A percentile compares a stretch with the other conserved stretches of the same genome.
These are phyloP conservation scores for Acorus calamus DNA, from an alignment of 106 monocot genomes.

Conservation along the genomic window DNA sequence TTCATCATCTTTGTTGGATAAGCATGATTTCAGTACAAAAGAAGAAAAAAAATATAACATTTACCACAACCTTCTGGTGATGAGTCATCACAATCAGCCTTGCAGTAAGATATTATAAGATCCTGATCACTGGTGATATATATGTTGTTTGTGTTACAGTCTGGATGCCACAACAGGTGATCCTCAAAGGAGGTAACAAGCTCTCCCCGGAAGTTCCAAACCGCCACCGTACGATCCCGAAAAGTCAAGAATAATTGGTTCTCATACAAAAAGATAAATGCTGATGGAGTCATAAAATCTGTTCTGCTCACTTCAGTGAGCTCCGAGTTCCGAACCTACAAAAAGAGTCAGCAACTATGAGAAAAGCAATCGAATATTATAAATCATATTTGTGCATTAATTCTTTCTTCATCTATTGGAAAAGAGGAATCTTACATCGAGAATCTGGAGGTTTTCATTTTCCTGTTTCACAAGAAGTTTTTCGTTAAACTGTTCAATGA, in stretches of 20 bases:
- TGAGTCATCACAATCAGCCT: conserved; percentile 39
- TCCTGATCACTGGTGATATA: conserved; percentile 78
- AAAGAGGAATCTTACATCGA: conserved; percentile 46
- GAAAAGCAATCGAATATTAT: conserved; percentile 1
- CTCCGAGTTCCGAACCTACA: conserved; percentile 48
- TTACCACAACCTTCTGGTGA: conserved; percentile 32
- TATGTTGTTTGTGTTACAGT: conserved; percentile 84
- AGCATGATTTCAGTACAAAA: not conserved
- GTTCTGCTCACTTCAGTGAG: conserved; percentile 67
- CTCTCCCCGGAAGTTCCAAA: conserved; percentile 82
- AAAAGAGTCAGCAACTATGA: not conserved
- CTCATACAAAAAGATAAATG: conserved; percentile 80
- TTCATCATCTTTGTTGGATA: no score
- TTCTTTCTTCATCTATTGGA: not conserved
- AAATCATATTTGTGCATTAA: not conserved
- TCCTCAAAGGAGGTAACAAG: conserved; percentile 82
- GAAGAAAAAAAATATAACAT: not conserved
- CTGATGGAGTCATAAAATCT: conserved; percentile 80
- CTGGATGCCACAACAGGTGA: conserved; percentile 79
- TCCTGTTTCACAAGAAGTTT: conserved; percentile 90
- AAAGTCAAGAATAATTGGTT: conserved; percentile 79
- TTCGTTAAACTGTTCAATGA: conserved; percentile 84
- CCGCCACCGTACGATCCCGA: conserved; percentile 62
- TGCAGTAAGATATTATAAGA: conserved; percentile 79
- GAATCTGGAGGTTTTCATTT: conserved; percentile 73